A percentile compares a stretch with the other conserved stretches of the same genome.
phyloP scores from a whole-genome alignment of 495 filamentous ascomycete species.

The Schizothecium vesticola region DNA sequence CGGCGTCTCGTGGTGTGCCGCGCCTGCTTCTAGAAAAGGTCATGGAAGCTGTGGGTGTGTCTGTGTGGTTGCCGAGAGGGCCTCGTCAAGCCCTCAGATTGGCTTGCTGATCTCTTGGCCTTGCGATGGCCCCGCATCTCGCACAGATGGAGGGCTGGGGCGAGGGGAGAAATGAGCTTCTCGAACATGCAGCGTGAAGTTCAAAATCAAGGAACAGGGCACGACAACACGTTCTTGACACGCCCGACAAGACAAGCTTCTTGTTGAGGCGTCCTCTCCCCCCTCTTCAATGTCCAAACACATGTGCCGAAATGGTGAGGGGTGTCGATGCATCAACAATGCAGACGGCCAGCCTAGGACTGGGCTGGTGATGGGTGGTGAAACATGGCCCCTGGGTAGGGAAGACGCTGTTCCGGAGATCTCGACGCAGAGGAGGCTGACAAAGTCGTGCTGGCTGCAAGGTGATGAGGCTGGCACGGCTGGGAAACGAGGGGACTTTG shows the following conservation, averaged over 20 bases:
- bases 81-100: not conserved
- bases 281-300: not conserved
- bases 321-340: not conserved
- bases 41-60: not conserved
- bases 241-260: not conserved
- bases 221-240: not conserved
- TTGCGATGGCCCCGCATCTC: not conserved
- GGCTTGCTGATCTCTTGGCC: not conserved
- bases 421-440: not conserved
- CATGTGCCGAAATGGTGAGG: not conserved
- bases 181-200: not conserved
- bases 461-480: not conserved
- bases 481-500: not conserved
- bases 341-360: not conserved
- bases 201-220: not conserved
- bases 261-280: not conserved
- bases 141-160: not conserved
- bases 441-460: not conserved
- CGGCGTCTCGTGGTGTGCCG: not conserved
- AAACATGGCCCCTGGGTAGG: not conserved
- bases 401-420: not conserved
- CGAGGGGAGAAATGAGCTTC: not conserved
- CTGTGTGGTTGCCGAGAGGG: not conserved
- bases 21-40: not conserved
- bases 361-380: not conserved